Percentiles rank a stretch among this genome's conserved stretches.
Evolutionary conservation across 441 rosid species (phyloP).

Genomic region (Gossypium laxum): DNA sequence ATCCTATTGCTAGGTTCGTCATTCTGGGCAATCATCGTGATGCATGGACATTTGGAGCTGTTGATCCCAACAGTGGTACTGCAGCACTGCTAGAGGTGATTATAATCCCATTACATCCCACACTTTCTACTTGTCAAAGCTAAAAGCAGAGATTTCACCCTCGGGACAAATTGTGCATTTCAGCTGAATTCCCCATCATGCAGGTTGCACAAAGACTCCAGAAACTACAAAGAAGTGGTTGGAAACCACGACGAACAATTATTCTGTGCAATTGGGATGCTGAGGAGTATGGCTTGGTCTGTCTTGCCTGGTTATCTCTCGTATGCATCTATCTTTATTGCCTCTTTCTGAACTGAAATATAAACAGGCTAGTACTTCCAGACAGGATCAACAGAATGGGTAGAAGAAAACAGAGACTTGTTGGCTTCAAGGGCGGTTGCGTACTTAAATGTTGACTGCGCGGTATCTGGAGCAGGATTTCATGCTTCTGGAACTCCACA

Average conservation of each 20-base stretch:
- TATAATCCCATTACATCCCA: background rate
- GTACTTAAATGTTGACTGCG: conserved; percentile 64
- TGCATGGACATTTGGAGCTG: conserved; percentile 89
- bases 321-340: background rate
- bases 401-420: conserved; percentile 68
- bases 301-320: conserved; percentile 18
- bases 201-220: conserved; percentile 57
- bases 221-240: conserved; percentile 55
- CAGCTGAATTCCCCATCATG: conserved; percentile 7
- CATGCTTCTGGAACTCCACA: conserved; percentile 70
- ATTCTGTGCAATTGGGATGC: conserved; percentile 86
- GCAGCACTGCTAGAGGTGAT: conserved; percentile 68
- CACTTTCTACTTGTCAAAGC: background rate
- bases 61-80: conserved; percentile 85
- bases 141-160: background rate
- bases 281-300: conserved; percentile 84
- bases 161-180: background rate
- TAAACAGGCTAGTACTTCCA: conserved; percentile 21
- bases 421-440: conserved; percentile 65
- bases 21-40: conserved; percentile 76
- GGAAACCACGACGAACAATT: conserved; percentile 74
- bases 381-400: conserved; percentile 95
- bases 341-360: background rate
- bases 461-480: conserved; percentile 60
- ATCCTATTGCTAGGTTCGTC: conserved; percentile 38